These are phyloP conservation scores for Phialophora verrucosa DNA, from an alignment of 2,329 filamentous ascomycete species.

Conservation along the genomic window DNA sequence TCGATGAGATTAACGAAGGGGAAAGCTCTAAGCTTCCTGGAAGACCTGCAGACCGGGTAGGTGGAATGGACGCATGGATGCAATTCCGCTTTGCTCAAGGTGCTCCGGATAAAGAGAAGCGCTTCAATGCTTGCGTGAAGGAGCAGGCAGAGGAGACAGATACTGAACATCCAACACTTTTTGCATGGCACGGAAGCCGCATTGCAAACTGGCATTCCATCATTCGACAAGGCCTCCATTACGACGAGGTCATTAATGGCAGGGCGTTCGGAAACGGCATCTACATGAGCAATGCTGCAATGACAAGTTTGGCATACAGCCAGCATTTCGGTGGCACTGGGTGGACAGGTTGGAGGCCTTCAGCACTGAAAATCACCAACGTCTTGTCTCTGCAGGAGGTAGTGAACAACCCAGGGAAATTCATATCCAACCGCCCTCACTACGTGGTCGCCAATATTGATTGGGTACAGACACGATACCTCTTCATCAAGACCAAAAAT, in stretches of 20 bases:
- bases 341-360: constrained; percentile 66
- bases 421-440: constrained; percentile 61
- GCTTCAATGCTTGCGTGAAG: constrained; percentile 70
- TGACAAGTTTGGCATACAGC: constrained; percentile 62
- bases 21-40: background rate
- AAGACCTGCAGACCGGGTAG: constrained; percentile 57
- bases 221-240: constrained; percentile 80
- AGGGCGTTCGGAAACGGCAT: constrained; percentile 78
- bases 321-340: constrained; percentile 27
- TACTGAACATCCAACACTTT: constrained; percentile 69
- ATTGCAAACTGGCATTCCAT: constrained; percentile 88
- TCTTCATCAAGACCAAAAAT: constrained; percentile 64
- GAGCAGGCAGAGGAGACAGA: constrained; percentile 47
- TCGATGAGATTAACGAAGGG: constrained; percentile 55
- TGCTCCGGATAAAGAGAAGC: constrained; percentile 81
- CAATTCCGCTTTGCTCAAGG: constrained; percentile 91
- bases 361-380: constrained; percentile 62
- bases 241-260: constrained; percentile 65
- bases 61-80: constrained; percentile 69
- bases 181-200: constrained; percentile 84
- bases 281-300: constrained; percentile 72
- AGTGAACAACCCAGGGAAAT: constrained; percentile 72
- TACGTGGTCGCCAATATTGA: constrained; percentile 76
- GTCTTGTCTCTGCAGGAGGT: constrained; percentile 84
- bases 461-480: constrained; percentile 89